Conservation (phyloP, 73 alveolate genomes). For the Paramecium biaurelia region DNA sequence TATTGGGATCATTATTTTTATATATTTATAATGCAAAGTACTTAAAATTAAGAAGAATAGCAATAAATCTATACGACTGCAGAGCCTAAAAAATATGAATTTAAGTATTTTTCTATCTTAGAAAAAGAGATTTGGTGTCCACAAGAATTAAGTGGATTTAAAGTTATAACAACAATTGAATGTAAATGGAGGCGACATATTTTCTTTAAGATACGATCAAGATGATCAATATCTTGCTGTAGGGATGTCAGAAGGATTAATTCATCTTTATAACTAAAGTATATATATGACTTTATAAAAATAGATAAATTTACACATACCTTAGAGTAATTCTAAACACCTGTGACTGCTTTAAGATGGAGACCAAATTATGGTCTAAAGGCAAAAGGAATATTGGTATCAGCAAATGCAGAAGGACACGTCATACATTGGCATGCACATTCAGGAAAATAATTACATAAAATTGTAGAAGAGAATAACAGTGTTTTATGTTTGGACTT, state of each 20-base stretch:
- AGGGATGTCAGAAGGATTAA: conserved; percentile 27
- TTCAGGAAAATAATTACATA: conserved; percentile 89
- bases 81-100: neutral
- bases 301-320: neutral
- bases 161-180: neutral
- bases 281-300: neutral
- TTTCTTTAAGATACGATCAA: conserved; percentile 83
- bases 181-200: conserved; percentile 59
- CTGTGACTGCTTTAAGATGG: conserved; percentile 84
- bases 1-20: neutral
- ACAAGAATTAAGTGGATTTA: neutral
- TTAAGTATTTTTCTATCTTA: neutral
- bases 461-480: conserved; percentile 80
- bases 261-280: neutral
- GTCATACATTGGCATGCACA: conserved; percentile 95
- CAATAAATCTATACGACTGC: neutral
- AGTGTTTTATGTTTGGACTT: conserved; percentile 91
- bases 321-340: conserved; percentile 32
- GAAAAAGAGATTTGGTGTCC: conserved; percentile 1
- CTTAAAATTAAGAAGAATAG: neutral
- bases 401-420: conserved; percentile 92
- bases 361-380: conserved; percentile 72
- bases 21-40: neutral
- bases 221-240: conserved; percentile 83
- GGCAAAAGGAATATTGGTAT: conserved; percentile 86